Evolutionary conservation across 2,329 filamentous ascomycete species (phyloP).

Genomic region (Triangularia setosa): DNA sequence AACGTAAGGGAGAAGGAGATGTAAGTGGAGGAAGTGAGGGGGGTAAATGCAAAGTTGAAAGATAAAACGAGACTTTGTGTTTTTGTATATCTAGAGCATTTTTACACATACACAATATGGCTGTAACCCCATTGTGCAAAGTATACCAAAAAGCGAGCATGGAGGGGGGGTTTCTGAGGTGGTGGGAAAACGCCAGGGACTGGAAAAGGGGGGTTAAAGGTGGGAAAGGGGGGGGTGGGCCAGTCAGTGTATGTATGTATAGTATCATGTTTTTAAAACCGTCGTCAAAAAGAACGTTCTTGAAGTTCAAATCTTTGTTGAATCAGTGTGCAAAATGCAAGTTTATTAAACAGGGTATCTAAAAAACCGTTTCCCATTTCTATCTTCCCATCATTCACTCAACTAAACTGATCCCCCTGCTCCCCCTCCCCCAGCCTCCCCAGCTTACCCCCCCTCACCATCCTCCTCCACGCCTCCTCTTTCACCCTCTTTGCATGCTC

Average conservation of each 20-base stretch:
- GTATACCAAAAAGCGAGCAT: background rate
- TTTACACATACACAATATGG: background rate
- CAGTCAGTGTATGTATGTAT: background rate
- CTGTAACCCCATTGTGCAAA: background rate
- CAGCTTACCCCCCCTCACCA: conserved; percentile 45
- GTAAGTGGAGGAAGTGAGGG: background rate
- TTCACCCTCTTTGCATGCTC: conserved; percentile 42
- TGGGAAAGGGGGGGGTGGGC: background rate
- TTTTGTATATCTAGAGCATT: background rate
- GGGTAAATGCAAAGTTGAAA: background rate
- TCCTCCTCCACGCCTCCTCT: conserved; percentile 41
- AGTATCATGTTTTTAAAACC: background rate
- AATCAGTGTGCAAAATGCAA: no score
- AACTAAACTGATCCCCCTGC: conserved; percentile 65
- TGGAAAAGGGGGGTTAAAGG: background rate
- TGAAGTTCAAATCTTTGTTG: background rate
- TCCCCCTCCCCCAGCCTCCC: conserved; percentile 47
- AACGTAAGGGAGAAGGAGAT: background rate
- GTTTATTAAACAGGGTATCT: background rate
- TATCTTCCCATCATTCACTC: conserved; percentile 7
- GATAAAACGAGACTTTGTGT: background rate
- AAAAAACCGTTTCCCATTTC: background rate
- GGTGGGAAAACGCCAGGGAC: background rate
- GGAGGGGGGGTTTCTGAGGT: background rate
- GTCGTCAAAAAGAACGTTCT: background rate